phyloP scores from a whole-genome alignment of 2,329 filamentous ascomycete genomes.

The Venturiaceae sp. region DNA sequence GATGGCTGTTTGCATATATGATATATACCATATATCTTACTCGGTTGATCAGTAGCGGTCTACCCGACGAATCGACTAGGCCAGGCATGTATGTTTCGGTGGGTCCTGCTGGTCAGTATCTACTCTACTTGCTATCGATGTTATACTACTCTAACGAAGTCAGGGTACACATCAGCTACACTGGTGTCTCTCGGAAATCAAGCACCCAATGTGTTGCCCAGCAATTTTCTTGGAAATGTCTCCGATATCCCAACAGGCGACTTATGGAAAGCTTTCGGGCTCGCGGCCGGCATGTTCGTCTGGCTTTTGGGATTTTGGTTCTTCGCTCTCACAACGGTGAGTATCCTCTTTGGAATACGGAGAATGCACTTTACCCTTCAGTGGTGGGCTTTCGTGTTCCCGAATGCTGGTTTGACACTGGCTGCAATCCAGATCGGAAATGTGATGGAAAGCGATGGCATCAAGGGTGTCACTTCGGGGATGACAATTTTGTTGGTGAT shows the following conservation, averaged over 20 bases:
- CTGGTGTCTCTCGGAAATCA: slow-evolving; percentile 37
- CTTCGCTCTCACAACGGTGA: slow-evolving; percentile 33
- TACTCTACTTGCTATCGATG: slow-evolving; percentile 14
- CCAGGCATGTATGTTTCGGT: slow-evolving; percentile 45
- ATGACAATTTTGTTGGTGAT: slow-evolving; percentile 46
- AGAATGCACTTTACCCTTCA: slow-evolving; percentile 38
- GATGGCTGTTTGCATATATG: slow-evolving; percentile 33
- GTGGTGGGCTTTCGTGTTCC: slow-evolving; percentile 60
- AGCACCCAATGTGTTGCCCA: slow-evolving; percentile 24
- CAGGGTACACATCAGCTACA: slow-evolving; percentile 23
- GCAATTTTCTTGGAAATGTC: slow-evolving; percentile 22
- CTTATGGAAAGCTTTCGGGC: slow-evolving; percentile 29
- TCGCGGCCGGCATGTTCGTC: slow-evolving; percentile 33
- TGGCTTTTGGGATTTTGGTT: slow-evolving; percentile 42
- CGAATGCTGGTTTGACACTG: slow-evolving; percentile 54
- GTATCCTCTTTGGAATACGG: slow-evolving; percentile 24
- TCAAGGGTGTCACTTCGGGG: slow-evolving; percentile 45
- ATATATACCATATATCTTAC: slow-evolving; percentile 34
- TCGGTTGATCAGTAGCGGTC: slow-evolving; percentile 28
- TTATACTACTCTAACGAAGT: neutral
- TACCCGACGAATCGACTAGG: slow-evolving; percentile 30
- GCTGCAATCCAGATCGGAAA: slow-evolving; percentile 48
- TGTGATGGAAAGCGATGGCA: slow-evolving; percentile 38
- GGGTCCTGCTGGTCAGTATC: slow-evolving; percentile 36
- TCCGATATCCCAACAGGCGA: slow-evolving; percentile 21